Evolutionary conservation across 768 basidiomycete genomes (phyloP).

Genomic region (Tricholoma bakamatsutake): DNA sequence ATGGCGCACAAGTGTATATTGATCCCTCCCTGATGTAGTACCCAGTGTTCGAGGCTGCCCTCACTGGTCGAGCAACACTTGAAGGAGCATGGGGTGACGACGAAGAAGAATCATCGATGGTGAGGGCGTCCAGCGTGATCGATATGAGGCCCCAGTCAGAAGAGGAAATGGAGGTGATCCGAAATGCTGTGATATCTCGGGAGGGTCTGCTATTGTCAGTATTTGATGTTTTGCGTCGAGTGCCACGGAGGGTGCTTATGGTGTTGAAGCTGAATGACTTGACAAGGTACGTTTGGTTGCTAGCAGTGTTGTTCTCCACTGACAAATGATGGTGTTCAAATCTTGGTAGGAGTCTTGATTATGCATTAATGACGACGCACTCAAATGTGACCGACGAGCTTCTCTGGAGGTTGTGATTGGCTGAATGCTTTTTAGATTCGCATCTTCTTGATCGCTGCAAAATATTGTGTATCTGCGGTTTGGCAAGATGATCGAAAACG

Average conservation of each 20-base stretch:
- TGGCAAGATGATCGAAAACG: slow-evolving; percentile 64
- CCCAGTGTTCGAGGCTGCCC: slow-evolving; percentile 90
- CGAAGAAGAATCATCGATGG: slow-evolving; percentile 34
- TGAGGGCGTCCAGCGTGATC: slow-evolving; percentile 70
- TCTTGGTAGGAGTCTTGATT: slow-evolving; percentile 62
- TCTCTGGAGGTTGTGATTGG: not conserved
- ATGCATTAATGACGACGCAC: slow-evolving; percentile 83
- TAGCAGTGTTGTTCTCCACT: not conserved
- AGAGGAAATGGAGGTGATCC: slow-evolving; percentile 75
- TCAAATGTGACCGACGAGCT: slow-evolving; percentile 45
- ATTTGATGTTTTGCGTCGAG: slow-evolving; percentile 79
- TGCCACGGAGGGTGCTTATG: slow-evolving; percentile 83
- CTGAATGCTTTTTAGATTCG: slow-evolving; percentile 44
- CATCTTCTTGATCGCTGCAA: slow-evolving; percentile 87
- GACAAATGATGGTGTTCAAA: not conserved
- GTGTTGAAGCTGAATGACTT: slow-evolving; percentile 83
- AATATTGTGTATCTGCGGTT: slow-evolving; percentile 77
- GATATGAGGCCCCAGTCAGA: slow-evolving; percentile 68
- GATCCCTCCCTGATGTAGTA: slow-evolving; percentile 49
- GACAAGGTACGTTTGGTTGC: slow-evolving; percentile 44
- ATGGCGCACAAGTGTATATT: not conserved
- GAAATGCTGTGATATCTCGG: slow-evolving; percentile 72
- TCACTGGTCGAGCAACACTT: slow-evolving; percentile 81
- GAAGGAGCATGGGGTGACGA: slow-evolving; percentile 53
- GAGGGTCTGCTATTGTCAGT: slow-evolving; percentile 84